These are phyloP conservation scores for Andrographis paniculata DNA, from an alignment of 305 asterid species.

Conservation along the genomic window DNA sequence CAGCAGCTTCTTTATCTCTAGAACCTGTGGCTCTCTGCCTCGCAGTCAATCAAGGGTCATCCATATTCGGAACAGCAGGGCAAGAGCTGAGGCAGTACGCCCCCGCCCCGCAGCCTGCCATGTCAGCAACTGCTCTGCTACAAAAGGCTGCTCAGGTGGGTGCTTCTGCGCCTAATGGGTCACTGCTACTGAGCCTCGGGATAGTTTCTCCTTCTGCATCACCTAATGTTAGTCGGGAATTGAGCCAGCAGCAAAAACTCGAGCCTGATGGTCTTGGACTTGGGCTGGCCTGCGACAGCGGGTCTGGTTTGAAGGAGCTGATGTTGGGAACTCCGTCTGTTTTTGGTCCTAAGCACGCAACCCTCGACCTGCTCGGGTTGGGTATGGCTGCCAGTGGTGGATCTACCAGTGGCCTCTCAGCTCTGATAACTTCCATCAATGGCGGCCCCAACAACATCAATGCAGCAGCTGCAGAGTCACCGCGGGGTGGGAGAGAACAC, in stretches of 20 bases:
- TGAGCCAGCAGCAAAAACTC: conserved; percentile 34
- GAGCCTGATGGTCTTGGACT: conserved; percentile 66
- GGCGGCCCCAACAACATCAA: conserved; percentile 51
- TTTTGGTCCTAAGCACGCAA: conserved; percentile 77
- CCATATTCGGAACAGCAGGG: conserved; percentile 50
- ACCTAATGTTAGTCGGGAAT: conserved; percentile 31
- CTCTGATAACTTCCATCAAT: conserved; percentile 56
- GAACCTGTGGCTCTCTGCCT: conserved; percentile 74
- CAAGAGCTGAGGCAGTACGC: conserved; percentile 72
- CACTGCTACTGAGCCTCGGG: conserved; percentile 67
- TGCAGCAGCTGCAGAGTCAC: conserved; percentile 27
- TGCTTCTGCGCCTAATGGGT: conserved; percentile 51
- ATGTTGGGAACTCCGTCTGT: conserved; percentile 79
- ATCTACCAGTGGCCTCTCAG: conserved; percentile 51
- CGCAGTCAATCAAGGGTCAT: conserved; percentile 57
- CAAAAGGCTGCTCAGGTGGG: conserved; percentile 96
- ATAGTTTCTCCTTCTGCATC: conserved; percentile 56
- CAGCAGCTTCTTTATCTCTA: conserved; percentile 33
- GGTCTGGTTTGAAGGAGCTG: conserved; percentile 76
- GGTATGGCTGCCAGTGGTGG: conserved; percentile 90
- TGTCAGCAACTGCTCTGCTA: conserved; percentile 88
- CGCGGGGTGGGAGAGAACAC: conserved; percentile 39
- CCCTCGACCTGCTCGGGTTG: conserved; percentile 86
- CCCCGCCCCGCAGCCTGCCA: conserved; percentile 51
- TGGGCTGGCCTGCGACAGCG: conserved; percentile 54